Base-by-base conservation (phyloP, 192 early-diverging fungal genomes). In the Coemansia sp. region DNA sequence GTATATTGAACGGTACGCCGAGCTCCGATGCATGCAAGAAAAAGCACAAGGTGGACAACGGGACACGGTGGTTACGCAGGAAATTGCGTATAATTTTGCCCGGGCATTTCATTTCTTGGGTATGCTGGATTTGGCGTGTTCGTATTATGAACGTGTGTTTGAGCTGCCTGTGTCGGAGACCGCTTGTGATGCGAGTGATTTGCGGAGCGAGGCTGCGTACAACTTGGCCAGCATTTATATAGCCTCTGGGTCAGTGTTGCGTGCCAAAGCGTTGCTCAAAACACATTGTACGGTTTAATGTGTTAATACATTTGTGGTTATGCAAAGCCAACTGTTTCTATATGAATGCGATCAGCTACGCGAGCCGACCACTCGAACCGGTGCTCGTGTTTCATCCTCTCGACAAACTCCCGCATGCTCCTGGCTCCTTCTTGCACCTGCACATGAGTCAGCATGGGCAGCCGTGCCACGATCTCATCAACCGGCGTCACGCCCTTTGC, bases 81-180 rank as follows among this genome's bases (percentile, higher is more conserved):
- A 82, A 86, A 74, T 82, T 9, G 80, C 80, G 19, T 99, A 92
- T 67, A 99, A 99, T 68, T 64, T 92, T 47, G 97, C 84, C 0
- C 81, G 96, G n/a, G 88, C 89, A 1, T 97, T 92, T 69, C 97
- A 99, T 75, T 85, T 89, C n/a, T 29, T 99, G 35, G 93, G 91
- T 1, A 71, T 94, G 51, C 80, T 77, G 23, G 89, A 94, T 65
- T 70, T 94, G 17, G 97, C 97, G 0, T 74, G 89, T n/a, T 35
- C 79, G 81, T 92, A 94, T 69, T 99, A 99, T 64, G 84, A 88
- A 38, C 80, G 84, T 10, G 92, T 90, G 6, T 76, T 98, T 23
- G 61, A 64, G 22, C 59, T 92, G 61, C 78, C 89, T 68, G 23
- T 88, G 72, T 21, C 82, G 38, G 59, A 74, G 52, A 35, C 37